phyloP scores from a whole-genome alignment of 192 early-diverging fungal species.

The Linnemannia schmuckeri region DNA sequence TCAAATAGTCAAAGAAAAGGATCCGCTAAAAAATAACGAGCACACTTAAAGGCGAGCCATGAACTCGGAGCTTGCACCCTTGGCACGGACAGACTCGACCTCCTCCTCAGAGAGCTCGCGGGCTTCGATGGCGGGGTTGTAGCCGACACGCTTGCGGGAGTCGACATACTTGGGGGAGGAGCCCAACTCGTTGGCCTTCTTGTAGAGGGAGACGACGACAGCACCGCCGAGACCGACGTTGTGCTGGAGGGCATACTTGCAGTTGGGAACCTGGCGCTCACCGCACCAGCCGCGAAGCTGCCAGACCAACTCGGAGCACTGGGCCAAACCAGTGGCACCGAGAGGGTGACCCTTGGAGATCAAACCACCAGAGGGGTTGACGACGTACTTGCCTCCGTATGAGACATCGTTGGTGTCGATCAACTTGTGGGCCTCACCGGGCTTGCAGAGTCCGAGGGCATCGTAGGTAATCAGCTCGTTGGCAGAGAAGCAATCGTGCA shows the following conservation, averaged over 20 bases:
- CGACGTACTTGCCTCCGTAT: conserved; percentile 74
- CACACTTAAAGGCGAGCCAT: conserved; percentile 52
- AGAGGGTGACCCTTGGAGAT: conserved; percentile 85
- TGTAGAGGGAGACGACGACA: conserved; percentile 75
- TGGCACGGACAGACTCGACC: conserved; percentile 65
- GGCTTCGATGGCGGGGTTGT: conserved; percentile 75
- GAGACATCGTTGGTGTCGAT: conserved; percentile 68
- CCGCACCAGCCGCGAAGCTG: conserved; percentile 76
- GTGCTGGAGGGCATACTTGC: conserved; percentile 77
- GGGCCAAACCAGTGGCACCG: conserved; percentile 82
- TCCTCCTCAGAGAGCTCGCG: conserved; percentile 70
- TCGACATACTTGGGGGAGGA: conserved; percentile 44
- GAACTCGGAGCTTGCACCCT: conserved; percentile 51
- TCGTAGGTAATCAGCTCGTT: conserved; percentile 85
- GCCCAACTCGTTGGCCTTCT: conserved; percentile 58
- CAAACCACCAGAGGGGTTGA: conserved; percentile 82
- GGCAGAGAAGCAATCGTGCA: conserved; percentile 85
- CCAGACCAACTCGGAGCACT: conserved; percentile 76
- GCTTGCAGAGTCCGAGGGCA: conserved; percentile 73
- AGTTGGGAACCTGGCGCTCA: conserved; percentile 75
- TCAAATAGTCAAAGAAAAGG: background rate
- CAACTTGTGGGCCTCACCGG: conserved; percentile 74
- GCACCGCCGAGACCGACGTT: conserved; percentile 84
- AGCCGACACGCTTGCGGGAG: conserved; percentile 57
- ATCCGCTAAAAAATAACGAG: background rate